Evolutionary conservation across 108 stramenopile species (phyloP), one percentile per base, ranked within the genome.

Genomic region (Conticribra guillardii): DNA sequence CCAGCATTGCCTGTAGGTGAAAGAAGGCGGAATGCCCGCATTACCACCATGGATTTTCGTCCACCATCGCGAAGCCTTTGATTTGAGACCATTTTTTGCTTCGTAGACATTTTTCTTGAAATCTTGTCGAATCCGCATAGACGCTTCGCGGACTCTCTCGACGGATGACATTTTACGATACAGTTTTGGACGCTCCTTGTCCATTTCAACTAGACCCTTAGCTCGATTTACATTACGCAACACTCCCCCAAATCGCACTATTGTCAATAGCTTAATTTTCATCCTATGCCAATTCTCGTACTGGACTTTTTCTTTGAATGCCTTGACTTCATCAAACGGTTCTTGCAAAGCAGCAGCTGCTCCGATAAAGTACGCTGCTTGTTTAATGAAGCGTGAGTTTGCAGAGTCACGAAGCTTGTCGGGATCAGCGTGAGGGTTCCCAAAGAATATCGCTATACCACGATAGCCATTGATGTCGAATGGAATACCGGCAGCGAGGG

Each of bases 361-460:
- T 9, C 84, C 82, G 60, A 85, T 85, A n/a, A 82, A 24, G 0
- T 80, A 60, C 14, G 81, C 79, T 47, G 80, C 47, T 28, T 54
- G 27, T 4, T 46, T 24, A 29, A 85, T 61, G 49, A 76, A 73
- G 2, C 14, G 18, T 1, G 11, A n/a, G 44, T 85, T 82, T 14
- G 64, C 69, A 15, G 32, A 16, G n/a, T 57, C 26, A 11, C 54
- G 56, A 45, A 85, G 45, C 26, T 67, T 56, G 18, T 64, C 54
- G 3, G 7, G 9, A 21, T 55, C 48, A 34, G 55, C 68, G 50
- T 61, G 64, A 17, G 34, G 55, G 37, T 55, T 44, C 26, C 51
- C 67, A 31, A 59, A 72, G 67, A 74, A 85, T 28, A 85, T 61
- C 0, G 82, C 81, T 37, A 85, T 70, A 4, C 84, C 84, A 28